Evolutionary conservation across 495 filamentous ascomycete genomes (phyloP), one percentile per base, ranked within the genome.

Genomic region (Hypoxylon fragiforme): DNA sequence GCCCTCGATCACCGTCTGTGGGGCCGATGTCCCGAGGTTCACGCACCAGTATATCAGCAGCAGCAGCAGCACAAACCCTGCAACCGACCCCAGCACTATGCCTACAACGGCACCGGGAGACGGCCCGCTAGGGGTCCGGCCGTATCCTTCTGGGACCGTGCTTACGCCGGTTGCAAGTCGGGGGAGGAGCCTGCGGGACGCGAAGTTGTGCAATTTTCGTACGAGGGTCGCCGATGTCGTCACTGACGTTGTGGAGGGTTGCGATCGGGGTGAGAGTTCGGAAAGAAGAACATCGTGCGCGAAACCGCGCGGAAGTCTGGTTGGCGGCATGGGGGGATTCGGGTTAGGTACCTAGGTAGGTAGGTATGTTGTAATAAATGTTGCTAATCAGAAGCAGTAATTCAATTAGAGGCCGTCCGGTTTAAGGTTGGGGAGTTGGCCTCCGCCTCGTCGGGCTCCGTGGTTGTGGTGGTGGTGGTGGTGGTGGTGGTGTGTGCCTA

Each of bases 71-170:
- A 92, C 63, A 73, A 96, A 91, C 46, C 87, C 91, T n/a, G 74
- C 81, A n/a, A 95, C 85, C 39, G 81, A 79, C 57, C 91, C 91
- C 24, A 96, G 81, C 18, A 90, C 83, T 44, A 95, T 92, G 54
- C 90, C 91, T 11, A 78, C 90, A n/a, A 96, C 81, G 14, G 83
- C 80, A 28, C 90, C 91, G 0, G 91, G 78, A 3, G 74, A 16
- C 0, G 86, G 89, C 8, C 85, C 79, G 41, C 66, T 62, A 63
- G 82, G 66, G 14, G 83, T 73, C 40, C 76, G 71, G 20, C 80
- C 79, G 78, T 95, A 95, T 50, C 79, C 80, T 32, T 84, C 74
- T 3, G 89, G 88, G 60, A 95, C 72, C 5, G 73, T 73, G 21
- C 58, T 44, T n/a, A 64, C 64, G 38, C 58, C 62, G 31, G 51